Evolutionary conservation across 306 rosid species (phyloP).

Genomic region (Dryas alaskensis): DNA sequence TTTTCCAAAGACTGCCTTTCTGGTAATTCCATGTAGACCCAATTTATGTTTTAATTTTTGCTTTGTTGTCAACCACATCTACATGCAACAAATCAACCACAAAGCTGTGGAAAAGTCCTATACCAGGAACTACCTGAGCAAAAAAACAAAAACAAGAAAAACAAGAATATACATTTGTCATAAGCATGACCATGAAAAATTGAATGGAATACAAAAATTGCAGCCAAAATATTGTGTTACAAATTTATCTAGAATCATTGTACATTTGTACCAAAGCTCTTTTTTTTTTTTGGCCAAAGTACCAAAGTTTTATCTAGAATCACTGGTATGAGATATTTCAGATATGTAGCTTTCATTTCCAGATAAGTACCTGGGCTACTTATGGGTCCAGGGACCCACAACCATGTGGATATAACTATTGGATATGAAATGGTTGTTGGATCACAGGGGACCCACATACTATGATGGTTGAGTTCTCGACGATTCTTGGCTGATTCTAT

Average conservation of each 20-base stretch:
- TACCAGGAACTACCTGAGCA: background rate
- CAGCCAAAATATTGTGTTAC: background rate
- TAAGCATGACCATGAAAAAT: conserved; percentile 18
- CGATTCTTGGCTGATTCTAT: no score
- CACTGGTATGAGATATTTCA: background rate
- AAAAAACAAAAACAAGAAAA: background rate
- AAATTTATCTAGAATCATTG: background rate
- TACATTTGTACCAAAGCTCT: no score
- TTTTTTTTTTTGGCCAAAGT: no score
- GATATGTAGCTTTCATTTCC: background rate
- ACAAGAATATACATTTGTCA: conserved; percentile 8
- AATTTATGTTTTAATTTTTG: background rate
- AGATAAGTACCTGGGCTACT: background rate
- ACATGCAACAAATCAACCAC: background rate
- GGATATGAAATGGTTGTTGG: background rate
- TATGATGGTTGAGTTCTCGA: background rate
- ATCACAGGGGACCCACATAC: background rate
- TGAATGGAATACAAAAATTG: conserved; percentile 25
- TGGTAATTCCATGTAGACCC: background rate
- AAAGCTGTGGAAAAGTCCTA: background rate
- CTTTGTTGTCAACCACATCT: no score
- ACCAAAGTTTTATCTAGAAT: background rate
- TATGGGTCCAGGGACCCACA: background rate
- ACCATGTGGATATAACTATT: background rate
- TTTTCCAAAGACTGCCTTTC: background rate